Percentiles rank a stretch among this genome's conserved stretches.
Evolutionary conservation across 106 monocot genomes (phyloP).

Genomic region (Dioscorea zingiberensis): DNA sequence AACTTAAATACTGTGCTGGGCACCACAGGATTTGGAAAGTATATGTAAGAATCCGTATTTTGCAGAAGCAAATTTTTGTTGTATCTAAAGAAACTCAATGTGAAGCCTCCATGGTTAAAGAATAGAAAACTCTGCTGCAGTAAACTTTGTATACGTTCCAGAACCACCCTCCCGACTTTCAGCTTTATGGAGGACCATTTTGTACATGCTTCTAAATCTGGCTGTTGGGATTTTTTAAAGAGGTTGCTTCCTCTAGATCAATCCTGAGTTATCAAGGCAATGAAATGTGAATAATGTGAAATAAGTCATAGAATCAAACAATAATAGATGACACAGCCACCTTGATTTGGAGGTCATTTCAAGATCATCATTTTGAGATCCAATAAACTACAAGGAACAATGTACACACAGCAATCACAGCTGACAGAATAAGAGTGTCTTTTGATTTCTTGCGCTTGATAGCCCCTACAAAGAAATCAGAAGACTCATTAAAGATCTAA

Average conservation of each 20-base stretch:
- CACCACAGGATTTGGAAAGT: slow-evolving; percentile 6
- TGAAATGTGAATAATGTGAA: no score
- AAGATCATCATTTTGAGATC: slow-evolving; percentile 19
- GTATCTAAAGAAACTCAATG: no score
- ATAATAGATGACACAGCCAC: no score
- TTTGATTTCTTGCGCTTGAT: slow-evolving; percentile 37
- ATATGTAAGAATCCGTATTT: no score
- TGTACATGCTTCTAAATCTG: no score
- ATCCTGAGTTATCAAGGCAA: no score
- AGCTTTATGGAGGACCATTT: no score
- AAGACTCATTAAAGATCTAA: not conserved
- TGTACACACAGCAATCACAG: slow-evolving; percentile 35
- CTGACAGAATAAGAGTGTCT: slow-evolving; percentile 29
- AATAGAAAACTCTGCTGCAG: no score
- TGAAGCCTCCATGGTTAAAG: no score
- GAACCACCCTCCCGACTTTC: not conserved
- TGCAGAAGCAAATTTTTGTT: no score
- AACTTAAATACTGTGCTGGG: no score
- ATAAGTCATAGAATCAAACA: not conserved
- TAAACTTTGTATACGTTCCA: no score
- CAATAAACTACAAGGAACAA: slow-evolving; percentile 32
- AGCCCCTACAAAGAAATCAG: slow-evolving; percentile 11
- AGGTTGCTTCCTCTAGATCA: not conserved
- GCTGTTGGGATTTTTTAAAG: not conserved
- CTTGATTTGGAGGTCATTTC: not conserved